Conservation (phyloP, 805 yeast species). For the Phaffomyces antillensis region DNA sequence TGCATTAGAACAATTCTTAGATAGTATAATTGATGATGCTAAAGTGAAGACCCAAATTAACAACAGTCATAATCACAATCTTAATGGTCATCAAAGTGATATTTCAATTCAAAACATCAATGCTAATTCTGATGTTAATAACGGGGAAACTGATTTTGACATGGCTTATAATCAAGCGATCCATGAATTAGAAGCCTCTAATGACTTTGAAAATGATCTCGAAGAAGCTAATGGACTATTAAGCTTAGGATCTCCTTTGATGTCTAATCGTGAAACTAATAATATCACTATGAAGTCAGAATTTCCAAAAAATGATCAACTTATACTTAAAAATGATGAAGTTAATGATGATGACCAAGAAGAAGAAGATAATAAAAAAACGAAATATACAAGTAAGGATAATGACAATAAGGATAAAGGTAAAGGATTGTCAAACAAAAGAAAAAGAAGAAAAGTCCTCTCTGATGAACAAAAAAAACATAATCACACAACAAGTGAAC, state of each 20-base stretch:
- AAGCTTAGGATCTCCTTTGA: slow-evolving; percentile 2
- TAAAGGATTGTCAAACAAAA: slow-evolving; percentile 1
- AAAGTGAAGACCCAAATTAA: slow-evolving; percentile 2
- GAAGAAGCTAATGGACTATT: neutral
- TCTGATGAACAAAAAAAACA: slow-evolving; percentile 22
- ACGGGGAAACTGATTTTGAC: neutral
- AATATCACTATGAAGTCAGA: too few species aligned
- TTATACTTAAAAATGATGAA: too few species aligned
- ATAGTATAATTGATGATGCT: slow-evolving; percentile 23
- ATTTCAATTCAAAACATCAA: neutral
- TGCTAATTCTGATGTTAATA: too few species aligned
- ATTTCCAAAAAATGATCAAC: too few species aligned
- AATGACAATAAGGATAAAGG: neutral
- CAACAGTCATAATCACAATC: neutral
- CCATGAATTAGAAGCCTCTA: neutral
- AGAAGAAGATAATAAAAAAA: neutral
- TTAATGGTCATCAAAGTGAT: too few species aligned
- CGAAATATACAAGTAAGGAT: too few species aligned
- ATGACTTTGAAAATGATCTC: neutral
- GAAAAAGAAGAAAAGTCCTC: slow-evolving; percentile 16
- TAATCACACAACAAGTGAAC: slow-evolving; percentile 23
- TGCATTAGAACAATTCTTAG: slow-evolving; percentile 23
- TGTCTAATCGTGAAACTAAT: neutral
- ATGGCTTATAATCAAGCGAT: slow-evolving; percentile 1
- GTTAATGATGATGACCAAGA: too few species aligned